Conservation (phyloP, 768 basidiomycete species). For the Trametes cingulata region DNA sequence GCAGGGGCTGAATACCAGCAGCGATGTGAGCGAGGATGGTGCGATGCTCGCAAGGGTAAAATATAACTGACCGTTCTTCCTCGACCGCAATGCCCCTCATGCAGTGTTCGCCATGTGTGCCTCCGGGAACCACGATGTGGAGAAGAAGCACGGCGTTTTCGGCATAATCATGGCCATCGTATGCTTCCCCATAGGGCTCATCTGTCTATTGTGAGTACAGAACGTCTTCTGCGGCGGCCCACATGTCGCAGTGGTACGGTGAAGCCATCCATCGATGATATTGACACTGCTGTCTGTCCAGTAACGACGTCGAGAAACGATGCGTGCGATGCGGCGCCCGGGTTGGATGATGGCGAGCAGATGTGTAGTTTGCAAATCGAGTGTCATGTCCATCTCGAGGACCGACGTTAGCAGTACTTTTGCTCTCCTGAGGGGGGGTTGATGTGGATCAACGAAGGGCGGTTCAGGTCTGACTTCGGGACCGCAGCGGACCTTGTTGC, state of each 20-base stretch:
- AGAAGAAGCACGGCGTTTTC: slow-evolving; percentile 23
- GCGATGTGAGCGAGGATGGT: slow-evolving; percentile 18
- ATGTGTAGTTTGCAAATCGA: background rate
- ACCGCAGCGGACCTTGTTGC: background rate
- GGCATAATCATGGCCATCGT: slow-evolving; percentile 27
- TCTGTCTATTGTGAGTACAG: slow-evolving; percentile 26
- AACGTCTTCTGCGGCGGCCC: too few relatives aligned
- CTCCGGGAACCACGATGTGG: slow-evolving; percentile 23
- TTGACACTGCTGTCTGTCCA: background rate
- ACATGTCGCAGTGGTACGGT: too few relatives aligned
- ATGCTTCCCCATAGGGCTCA: slow-evolving; percentile 27
- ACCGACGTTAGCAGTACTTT: too few relatives aligned
- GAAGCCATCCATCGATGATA: background rate
- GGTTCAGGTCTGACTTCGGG: too few relatives aligned
- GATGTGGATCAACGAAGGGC: too few relatives aligned
- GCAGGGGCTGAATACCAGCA: slow-evolving; percentile 23
- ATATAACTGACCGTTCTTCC: background rate
- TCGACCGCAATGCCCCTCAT: too few relatives aligned
- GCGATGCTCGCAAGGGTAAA: background rate
- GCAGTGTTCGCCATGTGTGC: slow-evolving; percentile 25
- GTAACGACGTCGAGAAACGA: slow-evolving; percentile 22
- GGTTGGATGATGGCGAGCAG: background rate
- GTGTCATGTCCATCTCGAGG: background rate
- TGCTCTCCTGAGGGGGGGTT: too few relatives aligned
- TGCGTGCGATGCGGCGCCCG: slow-evolving; percentile 27